Percentiles rank a stretch among this genome's conserved stretches.
phyloP scores from a whole-genome alignment of 1,139 yeast genomes.

The Spathaspora jeffriesii region DNA sequence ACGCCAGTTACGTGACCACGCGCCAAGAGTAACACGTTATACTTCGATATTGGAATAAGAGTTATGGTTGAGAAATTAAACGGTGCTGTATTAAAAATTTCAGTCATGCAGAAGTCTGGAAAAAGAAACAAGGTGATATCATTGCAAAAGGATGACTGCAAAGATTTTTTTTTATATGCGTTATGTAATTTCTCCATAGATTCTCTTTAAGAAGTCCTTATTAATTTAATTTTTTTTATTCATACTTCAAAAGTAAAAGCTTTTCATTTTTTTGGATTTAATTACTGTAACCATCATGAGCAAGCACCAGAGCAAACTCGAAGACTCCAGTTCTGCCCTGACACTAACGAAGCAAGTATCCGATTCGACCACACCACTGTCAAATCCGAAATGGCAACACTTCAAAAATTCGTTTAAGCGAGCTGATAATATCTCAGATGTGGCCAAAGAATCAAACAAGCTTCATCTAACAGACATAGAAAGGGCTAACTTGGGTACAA shows the following conservation, averaged over 20 bases:
- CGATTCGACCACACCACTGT: not conserved
- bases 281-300: not conserved
- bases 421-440: slow-evolving; percentile 13
- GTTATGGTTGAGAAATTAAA: not conserved
- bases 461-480: slow-evolving; percentile 22
- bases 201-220: not conserved
- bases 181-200: not conserved
- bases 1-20: not conserved
- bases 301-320: not conserved
- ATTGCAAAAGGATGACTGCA: not conserved
- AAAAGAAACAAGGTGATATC: not conserved
- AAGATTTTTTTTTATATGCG: not conserved
- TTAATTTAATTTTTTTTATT: not conserved
- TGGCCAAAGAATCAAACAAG: not conserved
- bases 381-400: slow-evolving; percentile 16
- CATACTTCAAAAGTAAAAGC: not conserved
- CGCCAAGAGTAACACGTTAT: not conserved
- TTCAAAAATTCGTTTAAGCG: slow-evolving; percentile 41
- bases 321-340: not conserved
- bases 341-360: not conserved
- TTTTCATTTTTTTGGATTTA: not conserved
- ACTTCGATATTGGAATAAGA: not conserved
- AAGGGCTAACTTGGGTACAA: slow-evolving; percentile 26
- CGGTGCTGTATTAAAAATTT: not conserved
- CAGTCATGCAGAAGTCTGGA: not conserved